Evolutionary conservation across 352 stramenopile genomes (phyloP), one percentile per base, ranked within the genome.

Genomic region (Phytophthora ohioensis): DNA sequence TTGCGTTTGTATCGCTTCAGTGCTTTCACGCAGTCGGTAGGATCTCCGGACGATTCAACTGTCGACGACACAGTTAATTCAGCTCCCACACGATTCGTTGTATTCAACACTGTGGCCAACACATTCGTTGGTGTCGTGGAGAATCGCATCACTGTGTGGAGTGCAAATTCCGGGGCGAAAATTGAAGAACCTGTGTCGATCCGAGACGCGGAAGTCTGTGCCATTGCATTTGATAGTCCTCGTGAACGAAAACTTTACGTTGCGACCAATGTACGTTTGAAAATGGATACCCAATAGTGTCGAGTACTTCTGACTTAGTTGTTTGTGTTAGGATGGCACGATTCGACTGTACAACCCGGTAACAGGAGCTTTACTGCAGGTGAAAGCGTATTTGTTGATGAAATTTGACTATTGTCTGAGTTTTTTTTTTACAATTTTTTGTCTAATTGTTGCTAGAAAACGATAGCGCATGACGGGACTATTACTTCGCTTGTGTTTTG

Each of bases 311-410:
- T 47, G 38, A 47, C 38, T 5, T 21, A 58, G 53, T 9, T 32
- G 17, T 0, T 58, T 7, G 9, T 31, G 5, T 31, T n/a, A 92
- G 85, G 84, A 93, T 62, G 85, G 85, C 32, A 64, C 66, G 8
- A 87, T 93, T 70, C 67, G 77, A 5, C 57, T 91, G 48, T 93
- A 90, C 51, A 93, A 93, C n/a, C 82, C 82, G 1, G 84, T 90
- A 30, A 92, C 84, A 0, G 84, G 81, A 12, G 69, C 69, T 34
- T 63, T 89, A 42, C 55, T 92, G 46, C 75, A 73, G 48, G 84
- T 90, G 76, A 30, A 59, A 46, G 10, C 27, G 15, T 65, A 31
- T 17, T 12, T 30, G 2, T 49, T 31, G 17, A 11, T 8, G 9
- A 32, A 13, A 13, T 7, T 11, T 39, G 7, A 1, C 30, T 54